phyloP scores from a whole-genome alignment of 2,329 filamentous ascomycete genomes.

The Fusarium equiseti region DNA sequence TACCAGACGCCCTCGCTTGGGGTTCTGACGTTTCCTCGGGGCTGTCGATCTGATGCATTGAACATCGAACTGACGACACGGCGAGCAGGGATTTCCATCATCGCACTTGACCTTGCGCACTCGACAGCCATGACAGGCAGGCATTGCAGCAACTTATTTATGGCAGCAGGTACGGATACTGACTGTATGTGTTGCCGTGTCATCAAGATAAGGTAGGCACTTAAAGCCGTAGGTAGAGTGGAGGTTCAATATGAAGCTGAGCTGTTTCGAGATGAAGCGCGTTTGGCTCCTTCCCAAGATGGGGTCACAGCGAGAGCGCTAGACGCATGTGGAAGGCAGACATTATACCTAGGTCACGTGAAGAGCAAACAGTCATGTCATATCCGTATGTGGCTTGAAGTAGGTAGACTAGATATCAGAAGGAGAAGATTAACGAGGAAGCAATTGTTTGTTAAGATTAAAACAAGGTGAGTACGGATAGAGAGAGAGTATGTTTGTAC shows the following conservation, averaged over 20 bases:
- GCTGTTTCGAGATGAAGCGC: conserved; percentile 25
- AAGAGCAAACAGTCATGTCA: conserved; percentile 6
- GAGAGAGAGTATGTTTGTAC: not conserved
- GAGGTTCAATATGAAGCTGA: conserved; percentile 24
- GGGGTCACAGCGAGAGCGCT: conserved; percentile 12
- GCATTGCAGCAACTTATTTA: conserved; percentile 16
- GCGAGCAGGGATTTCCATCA: conserved; percentile 40
- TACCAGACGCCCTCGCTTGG: conserved; percentile 37
- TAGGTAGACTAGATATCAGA: not conserved
- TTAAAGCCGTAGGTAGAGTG: conserved; percentile 16
- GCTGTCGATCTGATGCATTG: conserved; percentile 38
- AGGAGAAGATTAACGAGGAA: not conserved
- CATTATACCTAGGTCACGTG: conserved; percentile 20
- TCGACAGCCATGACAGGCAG: conserved; percentile 44
- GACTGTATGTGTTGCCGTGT: not conserved
- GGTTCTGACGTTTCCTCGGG: conserved; percentile 42
- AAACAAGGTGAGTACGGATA: not conserved
- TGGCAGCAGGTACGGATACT: not conserved
- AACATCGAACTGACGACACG: conserved; percentile 39
- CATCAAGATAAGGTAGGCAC: conserved; percentile 4
- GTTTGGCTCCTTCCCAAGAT: conserved; percentile 25
- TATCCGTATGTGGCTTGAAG: conserved; percentile 2
- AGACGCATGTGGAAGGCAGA: conserved; percentile 29
- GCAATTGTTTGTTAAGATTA: not conserved
- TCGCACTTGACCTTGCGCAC: conserved; percentile 47